Base-by-base conservation (phyloP, 2,329 filamentous ascomycete genomes). In the Colletotrichum sojae region DNA sequence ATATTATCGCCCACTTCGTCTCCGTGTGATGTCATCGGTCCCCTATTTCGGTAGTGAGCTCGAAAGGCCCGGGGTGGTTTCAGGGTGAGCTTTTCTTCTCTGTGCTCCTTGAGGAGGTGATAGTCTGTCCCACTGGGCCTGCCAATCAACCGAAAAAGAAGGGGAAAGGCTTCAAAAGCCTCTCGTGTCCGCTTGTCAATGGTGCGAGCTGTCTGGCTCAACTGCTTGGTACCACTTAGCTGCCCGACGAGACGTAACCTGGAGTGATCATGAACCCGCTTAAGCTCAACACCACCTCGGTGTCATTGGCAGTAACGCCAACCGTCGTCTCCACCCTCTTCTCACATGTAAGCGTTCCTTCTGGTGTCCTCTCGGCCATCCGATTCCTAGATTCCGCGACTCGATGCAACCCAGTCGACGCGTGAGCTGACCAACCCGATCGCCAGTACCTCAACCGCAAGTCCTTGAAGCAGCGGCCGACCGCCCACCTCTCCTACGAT, bases 401-500 rank as follows among this genome's bases (percentile, higher is more conserved):
- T 20, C 56, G 46, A 53, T 62, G 67, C 55, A 53, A 43, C 43
- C 46, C 36, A 25, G 48, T 25, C 18, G 45, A 6, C 16, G 18
- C 20, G 31, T 36, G 16, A 18, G 40, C 15, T 51, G 31, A 51
- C 57, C 51, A 16, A 57, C 48, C 10, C 22, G 46, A 36, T 10
- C 36, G 15, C 48, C 76, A 96, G 92, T 98, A 96, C 80, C 84
- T 97, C 70, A 92, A 97, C 76, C 91, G 93, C 72, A 92, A 92
- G 76, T 88, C 90, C 1, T 85, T 92, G 36, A 90, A 87, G 71
- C 85, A 95, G 72, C 95, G 95, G 71, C 95, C 95, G 0, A 97
- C 94, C 1, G 92, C 93, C 1, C 94, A 97, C 78, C 90, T 99
- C 64, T 95, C 94, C 61, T 99, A 99, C 82, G 93, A 98, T 77